Conservation (phyloP, 495 filamentous ascomycete species). For the Neurospora sublineolata region DNA sequence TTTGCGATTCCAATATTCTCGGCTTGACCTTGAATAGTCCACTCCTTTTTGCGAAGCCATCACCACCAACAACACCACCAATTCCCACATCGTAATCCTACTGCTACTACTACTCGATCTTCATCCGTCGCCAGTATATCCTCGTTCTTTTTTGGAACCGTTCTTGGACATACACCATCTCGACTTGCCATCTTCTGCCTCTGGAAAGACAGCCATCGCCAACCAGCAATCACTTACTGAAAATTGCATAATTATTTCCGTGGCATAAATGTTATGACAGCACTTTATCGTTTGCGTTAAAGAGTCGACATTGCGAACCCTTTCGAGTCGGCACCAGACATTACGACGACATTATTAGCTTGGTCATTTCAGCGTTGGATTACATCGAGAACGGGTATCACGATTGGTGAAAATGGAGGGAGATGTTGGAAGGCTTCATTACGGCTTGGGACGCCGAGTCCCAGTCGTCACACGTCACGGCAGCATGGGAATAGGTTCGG, state of each 20-base stretch:
- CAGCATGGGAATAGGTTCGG: conserved; percentile 1
- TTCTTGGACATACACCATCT: not conserved
- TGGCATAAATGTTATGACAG: conserved; percentile 23
- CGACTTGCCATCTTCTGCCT: not conserved
- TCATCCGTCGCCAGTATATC: not conserved
- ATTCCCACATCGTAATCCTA: not conserved
- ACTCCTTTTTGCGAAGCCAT: not conserved
- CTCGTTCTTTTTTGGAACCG: not conserved
- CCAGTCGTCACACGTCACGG: conserved; percentile 8
- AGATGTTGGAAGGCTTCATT: conserved; percentile 7
- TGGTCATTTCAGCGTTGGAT: not conserved
- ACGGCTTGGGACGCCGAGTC: conserved; percentile 19
- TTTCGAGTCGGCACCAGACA: not conserved
- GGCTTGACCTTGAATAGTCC: conserved; percentile 4
- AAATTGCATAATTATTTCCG: not conserved
- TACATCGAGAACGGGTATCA: conserved; percentile 1
- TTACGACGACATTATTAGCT: not conserved
- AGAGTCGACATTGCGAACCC: conserved; percentile 3
- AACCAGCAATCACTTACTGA: not conserved
- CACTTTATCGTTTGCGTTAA: conserved; percentile 8
- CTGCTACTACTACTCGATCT: not conserved
- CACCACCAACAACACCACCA: not conserved
- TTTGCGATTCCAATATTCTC: conserved; percentile 7
- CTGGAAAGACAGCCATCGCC: conserved; percentile 8
- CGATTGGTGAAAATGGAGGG: conserved; percentile 18